phyloP scores from a whole-genome alignment of 169 alveolate genomes.

The Cryptosporidium ubiquitum region DNA sequence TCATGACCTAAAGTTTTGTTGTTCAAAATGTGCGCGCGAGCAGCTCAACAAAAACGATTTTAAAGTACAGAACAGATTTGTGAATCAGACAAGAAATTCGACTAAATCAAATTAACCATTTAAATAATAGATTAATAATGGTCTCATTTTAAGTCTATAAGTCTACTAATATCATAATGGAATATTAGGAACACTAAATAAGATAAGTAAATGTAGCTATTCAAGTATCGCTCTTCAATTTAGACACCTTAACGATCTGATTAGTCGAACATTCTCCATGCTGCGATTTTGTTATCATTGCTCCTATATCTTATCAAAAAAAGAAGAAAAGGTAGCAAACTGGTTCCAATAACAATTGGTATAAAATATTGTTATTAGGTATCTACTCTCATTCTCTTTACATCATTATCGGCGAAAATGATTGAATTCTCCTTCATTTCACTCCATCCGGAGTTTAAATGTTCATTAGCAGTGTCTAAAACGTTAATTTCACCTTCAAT shows the following conservation, averaged over 20 bases:
- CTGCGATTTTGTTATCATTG: background rate
- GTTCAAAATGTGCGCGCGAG: background rate
- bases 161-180: background rate
- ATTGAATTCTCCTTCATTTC: background rate
- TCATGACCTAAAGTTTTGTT: background rate
- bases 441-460: background rate
- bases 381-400: constrained; percentile 11
- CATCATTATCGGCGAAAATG: constrained; percentile 1
- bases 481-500: background rate
- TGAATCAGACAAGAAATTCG: background rate
- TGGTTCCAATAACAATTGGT: background rate
- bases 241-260: background rate
- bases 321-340: constrained; percentile 6
- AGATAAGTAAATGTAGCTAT: background rate
- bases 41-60: background rate
- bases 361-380: background rate
- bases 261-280: background rate
- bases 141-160: background rate
- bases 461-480: background rate
- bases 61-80: too few species aligned
- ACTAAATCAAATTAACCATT: background rate
- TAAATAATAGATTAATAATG: background rate
- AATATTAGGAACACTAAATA: background rate
- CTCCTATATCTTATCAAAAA: constrained; percentile 8
- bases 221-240: background rate